Evolutionary conservation across 2,329 filamentous ascomycete species (phyloP).

Genomic region (Verticillium nonalfalfae): DNA sequence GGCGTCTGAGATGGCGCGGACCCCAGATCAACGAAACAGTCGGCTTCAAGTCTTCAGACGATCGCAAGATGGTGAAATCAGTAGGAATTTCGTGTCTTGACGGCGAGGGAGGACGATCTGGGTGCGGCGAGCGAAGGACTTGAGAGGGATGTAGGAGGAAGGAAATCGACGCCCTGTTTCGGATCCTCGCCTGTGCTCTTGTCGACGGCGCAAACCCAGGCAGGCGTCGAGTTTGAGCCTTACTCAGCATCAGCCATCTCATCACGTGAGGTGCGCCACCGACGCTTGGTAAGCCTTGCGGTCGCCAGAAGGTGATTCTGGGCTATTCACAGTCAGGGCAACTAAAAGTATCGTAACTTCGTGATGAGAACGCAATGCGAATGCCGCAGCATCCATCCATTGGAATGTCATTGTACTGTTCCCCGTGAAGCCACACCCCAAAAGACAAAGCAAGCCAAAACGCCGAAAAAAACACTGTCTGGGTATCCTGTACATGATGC

Average conservation of each 20-base stretch:
- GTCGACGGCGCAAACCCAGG: not conserved
- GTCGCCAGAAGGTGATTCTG: not conserved
- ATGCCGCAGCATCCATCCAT: too few species aligned
- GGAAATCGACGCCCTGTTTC: not conserved
- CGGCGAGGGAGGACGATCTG: conserved; percentile 25
- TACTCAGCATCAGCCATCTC: not conserved
- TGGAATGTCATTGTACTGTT: too few species aligned
- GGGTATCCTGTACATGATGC: not conserved
- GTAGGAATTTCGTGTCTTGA: conserved; percentile 3
- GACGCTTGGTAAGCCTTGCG: not conserved
- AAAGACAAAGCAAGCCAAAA: too few species aligned
- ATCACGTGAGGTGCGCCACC: not conserved
- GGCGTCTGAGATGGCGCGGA: conserved; percentile 43
- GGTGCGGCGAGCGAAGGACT: conserved; percentile 24
- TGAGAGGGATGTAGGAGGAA: conserved; percentile 2
- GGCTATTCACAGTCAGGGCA: too few species aligned
- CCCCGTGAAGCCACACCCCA: too few species aligned
- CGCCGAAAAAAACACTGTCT: too few species aligned
- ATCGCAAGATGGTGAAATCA: conserved; percentile 12
- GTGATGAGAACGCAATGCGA: too few species aligned
- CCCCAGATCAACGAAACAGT: conserved; percentile 29
- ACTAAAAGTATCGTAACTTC: not conserved
- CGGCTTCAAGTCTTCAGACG: conserved; percentile 23
- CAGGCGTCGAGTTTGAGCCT: not conserved
- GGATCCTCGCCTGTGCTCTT: not conserved